phyloP scores from a whole-genome alignment of 768 basidiomycete genomes.

The Calocera viscosa region DNA sequence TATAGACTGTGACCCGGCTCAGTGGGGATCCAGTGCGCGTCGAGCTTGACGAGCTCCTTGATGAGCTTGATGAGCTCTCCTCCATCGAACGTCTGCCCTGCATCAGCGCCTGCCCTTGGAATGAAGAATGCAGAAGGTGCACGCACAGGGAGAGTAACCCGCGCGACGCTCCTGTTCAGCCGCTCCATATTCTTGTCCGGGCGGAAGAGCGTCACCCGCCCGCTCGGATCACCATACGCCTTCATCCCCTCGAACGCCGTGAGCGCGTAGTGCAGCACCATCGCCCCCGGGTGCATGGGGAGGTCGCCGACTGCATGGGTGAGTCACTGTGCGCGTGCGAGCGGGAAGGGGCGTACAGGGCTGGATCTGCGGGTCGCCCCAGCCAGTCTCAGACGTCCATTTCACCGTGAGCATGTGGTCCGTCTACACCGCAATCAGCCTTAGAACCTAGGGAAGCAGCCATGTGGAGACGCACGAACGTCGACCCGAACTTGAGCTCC shows the following conservation, averaged over 20 bases:
- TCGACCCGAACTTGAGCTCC: conserved; percentile 45
- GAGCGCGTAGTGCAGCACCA: conserved; percentile 35
- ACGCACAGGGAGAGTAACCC: conserved; percentile 25
- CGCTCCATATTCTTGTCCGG: conserved; percentile 36
- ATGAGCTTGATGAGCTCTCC: conserved; percentile 28
- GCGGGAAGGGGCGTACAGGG: conserved; percentile 25
- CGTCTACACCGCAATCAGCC: background rate
- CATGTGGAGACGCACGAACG: conserved; percentile 14
- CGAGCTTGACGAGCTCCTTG: conserved; percentile 34
- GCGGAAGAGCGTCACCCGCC: conserved; percentile 30
- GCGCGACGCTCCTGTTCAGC: conserved; percentile 30
- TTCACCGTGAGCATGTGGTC: conserved; percentile 28
- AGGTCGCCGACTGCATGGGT: conserved; percentile 27
- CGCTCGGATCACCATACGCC: conserved; percentile 32
- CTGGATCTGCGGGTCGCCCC: conserved; percentile 32
- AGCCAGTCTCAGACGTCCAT: conserved; percentile 30
- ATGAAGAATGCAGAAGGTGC: background rate
- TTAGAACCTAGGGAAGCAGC: background rate
- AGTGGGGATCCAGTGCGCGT: conserved; percentile 33
- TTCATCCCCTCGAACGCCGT: conserved; percentile 34
- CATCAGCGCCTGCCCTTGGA: background rate
- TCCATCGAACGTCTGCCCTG: conserved; percentile 27
- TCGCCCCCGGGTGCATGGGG: conserved; percentile 32
- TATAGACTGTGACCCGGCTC: conserved; percentile 34
- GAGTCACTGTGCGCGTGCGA: background rate